phyloP scores from a whole-genome alignment of 2,329 filamentous ascomycete genomes.

The Cladosporium austrohemisphaericum region DNA sequence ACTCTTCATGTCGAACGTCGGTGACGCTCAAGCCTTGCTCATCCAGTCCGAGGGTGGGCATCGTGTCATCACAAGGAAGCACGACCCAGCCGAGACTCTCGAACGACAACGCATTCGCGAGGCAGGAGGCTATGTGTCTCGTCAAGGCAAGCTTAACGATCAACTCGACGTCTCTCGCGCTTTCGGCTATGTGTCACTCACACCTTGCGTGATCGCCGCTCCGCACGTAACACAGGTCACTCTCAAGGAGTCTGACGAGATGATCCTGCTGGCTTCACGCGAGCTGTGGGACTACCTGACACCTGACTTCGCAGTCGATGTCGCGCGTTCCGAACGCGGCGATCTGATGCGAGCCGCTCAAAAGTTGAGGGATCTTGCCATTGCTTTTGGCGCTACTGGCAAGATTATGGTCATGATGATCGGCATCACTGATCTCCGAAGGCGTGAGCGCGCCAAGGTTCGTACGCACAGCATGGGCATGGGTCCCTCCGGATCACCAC shows the following conservation, averaged over 20 bases:
- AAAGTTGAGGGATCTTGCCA: conserved; percentile 89
- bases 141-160: conserved; percentile 91
- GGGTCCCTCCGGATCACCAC: conserved; percentile 67
- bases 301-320: conserved; percentile 85
- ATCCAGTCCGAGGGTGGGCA: conserved; percentile 84
- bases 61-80: conserved; percentile 80
- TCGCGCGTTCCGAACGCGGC: conserved; percentile 77
- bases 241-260: conserved; percentile 84
- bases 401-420: conserved; percentile 99
- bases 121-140: conserved; percentile 91
- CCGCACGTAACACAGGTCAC: conserved; percentile 76
- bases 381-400: conserved; percentile 86
- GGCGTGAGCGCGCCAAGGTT: conserved; percentile 70
- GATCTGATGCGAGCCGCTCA: conserved; percentile 95
- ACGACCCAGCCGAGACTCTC: conserved; percentile 81
- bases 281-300: conserved; percentile 95
- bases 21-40: conserved; percentile 91
- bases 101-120: conserved; percentile 89
- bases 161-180: conserved; percentile 85
- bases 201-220: conserved; percentile 88
- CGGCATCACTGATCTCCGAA: conserved; percentile 84
- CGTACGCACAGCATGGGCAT: conserved; percentile 82
- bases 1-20: conserved; percentile 90
- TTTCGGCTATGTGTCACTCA: conserved; percentile 89
- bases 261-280: conserved; percentile 83